A percentile compares a stretch with the other conserved stretches of the same genome.
Conservation (phyloP, 2,329 filamentous ascomycete genomes). For the Cercospora zeina region DNA sequence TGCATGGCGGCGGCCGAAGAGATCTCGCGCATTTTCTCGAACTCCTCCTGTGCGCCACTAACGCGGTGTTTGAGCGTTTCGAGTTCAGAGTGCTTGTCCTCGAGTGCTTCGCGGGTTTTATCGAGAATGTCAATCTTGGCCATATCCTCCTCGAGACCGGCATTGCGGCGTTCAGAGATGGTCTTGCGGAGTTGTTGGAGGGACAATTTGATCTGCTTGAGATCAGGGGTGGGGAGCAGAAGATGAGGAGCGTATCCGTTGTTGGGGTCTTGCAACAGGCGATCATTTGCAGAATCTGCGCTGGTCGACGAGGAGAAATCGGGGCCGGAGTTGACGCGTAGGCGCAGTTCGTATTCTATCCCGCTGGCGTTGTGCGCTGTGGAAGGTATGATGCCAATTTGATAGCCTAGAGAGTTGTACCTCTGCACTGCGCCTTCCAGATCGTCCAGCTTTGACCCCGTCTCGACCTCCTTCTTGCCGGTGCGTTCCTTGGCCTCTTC, state of each 20-base stretch:
- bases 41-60: conserved; percentile 85
- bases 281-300: conserved; percentile 56
- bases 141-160: conserved; percentile 85
- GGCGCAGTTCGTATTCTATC: conserved; percentile 76
- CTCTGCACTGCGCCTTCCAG: conserved; percentile 85
- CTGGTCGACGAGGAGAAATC: conserved; percentile 63
- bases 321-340: conserved; percentile 75
- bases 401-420: conserved; percentile 93
- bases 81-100: conserved; percentile 90
- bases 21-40: conserved; percentile 82
- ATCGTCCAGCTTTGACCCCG: conserved; percentile 81
- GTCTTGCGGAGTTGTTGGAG: conserved; percentile 81
- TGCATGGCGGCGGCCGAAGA: conserved; percentile 84
- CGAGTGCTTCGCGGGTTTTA: conserved; percentile 92
- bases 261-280: conserved; percentile 75
- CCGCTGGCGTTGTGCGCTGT: conserved; percentile 84
- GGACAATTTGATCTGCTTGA: conserved; percentile 79
- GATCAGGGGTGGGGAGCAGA: conserved; percentile 83
- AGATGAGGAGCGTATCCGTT: conserved; percentile 89
- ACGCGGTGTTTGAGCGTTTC: conserved; percentile 88
- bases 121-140: conserved; percentile 92
- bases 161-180: conserved; percentile 82
- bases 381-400: conserved; percentile 84
- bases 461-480: conserved; percentile 83
- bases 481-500: conserved; percentile 84